Evolutionary conservation across 2,329 filamentous ascomycete species (phyloP).

Genomic region (Botrytis cinerea): DNA sequence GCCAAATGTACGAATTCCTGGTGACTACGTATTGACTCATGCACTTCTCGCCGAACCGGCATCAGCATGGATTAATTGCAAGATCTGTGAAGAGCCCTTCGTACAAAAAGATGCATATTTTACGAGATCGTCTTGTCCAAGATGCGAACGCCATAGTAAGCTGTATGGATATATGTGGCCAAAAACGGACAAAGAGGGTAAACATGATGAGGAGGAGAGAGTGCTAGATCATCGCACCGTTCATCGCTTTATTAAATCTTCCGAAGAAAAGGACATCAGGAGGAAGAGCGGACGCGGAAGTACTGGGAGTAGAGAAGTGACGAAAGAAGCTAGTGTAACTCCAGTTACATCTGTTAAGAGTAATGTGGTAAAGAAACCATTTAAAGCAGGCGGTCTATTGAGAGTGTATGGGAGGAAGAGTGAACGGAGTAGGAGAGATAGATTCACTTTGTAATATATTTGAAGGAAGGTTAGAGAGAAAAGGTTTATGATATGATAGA

Average conservation of each 20-base stretch:
- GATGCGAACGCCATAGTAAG: constrained; percentile 94
- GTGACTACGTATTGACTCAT: constrained; percentile 81
- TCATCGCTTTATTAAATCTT: constrained; percentile 76
- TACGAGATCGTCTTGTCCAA: constrained; percentile 81
- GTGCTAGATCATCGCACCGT: constrained; percentile 79
- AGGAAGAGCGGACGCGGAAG: constrained; percentile 31
- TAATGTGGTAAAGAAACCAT: constrained; percentile 18
- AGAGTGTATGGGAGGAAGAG: constrained; percentile 6
- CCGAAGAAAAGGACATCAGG: constrained; percentile 56
- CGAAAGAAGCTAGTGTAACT: constrained; percentile 32
- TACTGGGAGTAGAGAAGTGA: constrained; percentile 32
- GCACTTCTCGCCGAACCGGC: constrained; percentile 71
- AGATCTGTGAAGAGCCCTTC: constrained; percentile 78
- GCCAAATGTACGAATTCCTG: constrained; percentile 55
- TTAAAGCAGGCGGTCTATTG: neutral
- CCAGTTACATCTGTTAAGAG: neutral
- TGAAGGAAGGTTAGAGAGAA: constrained; percentile 11
- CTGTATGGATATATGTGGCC: constrained; percentile 95
- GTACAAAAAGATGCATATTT: constrained; percentile 87
- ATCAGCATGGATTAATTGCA: constrained; percentile 88
- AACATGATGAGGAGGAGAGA: constrained; percentile 68
- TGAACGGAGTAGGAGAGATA: constrained; percentile 11
- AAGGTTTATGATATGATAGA: constrained; percentile 10
- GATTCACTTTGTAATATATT: constrained; percentile 23
- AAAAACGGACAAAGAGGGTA: constrained; percentile 82